Evolutionary conservation across 345 rosid genomes (phyloP).

Genomic region (Gossypium thurberi): DNA sequence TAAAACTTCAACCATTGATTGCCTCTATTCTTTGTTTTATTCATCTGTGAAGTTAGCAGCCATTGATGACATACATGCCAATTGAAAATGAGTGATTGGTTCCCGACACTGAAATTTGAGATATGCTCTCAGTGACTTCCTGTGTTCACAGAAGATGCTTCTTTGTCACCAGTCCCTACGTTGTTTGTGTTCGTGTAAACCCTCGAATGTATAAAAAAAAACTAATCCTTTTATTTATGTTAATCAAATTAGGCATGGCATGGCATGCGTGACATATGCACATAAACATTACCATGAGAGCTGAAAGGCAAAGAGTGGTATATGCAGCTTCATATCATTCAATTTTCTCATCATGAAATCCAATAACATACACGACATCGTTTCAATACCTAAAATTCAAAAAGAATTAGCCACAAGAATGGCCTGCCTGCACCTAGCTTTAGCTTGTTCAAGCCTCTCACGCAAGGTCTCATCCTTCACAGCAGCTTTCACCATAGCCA

Average conservation of each 20-base stretch:
- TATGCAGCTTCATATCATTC: too few relatives aligned
- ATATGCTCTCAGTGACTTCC: neutral
- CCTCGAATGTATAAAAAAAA: too few relatives aligned
- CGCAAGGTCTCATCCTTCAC: slow-evolving; percentile 67
- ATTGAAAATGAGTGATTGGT: neutral
- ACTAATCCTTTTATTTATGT: too few relatives aligned
- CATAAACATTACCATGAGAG: too few relatives aligned
- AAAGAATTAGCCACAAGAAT: slow-evolving; percentile 79
- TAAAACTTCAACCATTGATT: neutral
- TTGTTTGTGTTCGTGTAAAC: too few relatives aligned
- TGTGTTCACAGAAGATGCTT: too few relatives aligned
- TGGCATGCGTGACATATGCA: too few relatives aligned
- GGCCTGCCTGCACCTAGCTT: slow-evolving; percentile 87
- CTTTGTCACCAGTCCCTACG: too few relatives aligned
- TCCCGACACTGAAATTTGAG: neutral
- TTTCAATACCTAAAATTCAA: slow-evolving; percentile 17
- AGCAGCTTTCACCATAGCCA: slow-evolving; percentile 89
- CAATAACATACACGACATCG: too few relatives aligned
- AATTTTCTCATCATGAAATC: too few relatives aligned
- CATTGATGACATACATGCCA: neutral
- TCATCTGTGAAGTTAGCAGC: neutral
- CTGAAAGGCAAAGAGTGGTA: too few relatives aligned
- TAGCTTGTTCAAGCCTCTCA: slow-evolving; percentile 73
- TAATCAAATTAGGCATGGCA: too few relatives aligned
- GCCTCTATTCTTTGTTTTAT: neutral